These are phyloP conservation scores for Cladosporium sp. DNA, from an alignment of 2,329 filamentous ascomycete species.

Conservation along the genomic window DNA sequence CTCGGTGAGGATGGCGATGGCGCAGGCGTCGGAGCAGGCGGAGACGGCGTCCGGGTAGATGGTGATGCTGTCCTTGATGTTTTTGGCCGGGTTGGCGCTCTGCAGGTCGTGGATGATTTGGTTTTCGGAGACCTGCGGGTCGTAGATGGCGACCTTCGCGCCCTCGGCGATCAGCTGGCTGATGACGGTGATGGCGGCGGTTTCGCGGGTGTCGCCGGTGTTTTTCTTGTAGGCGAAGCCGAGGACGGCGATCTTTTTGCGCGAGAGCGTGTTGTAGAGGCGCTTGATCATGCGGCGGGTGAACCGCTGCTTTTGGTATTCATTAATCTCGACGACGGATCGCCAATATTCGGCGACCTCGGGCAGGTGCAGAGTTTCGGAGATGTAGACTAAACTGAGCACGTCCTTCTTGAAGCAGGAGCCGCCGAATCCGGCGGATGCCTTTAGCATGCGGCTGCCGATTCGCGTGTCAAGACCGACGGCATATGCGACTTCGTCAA, in stretches of 20 bases:
- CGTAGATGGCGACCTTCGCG: constrained; percentile 56
- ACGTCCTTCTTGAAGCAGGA: constrained; percentile 78
- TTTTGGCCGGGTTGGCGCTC: constrained; percentile 14
- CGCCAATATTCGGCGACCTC: constrained; percentile 72
- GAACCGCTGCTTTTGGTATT: constrained; percentile 65
- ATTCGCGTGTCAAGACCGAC: constrained; percentile 57
- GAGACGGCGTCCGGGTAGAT: constrained; percentile 25
- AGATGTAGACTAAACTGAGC: constrained; percentile 65
- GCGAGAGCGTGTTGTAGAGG: constrained; percentile 60
- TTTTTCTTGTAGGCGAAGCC: constrained; percentile 76
- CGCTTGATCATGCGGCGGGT: constrained; percentile 57
- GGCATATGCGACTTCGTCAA: constrained; percentile 58
- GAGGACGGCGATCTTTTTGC: constrained; percentile 64
- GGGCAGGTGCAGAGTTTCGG: constrained; percentile 59
- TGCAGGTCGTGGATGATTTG: constrained; percentile 27
- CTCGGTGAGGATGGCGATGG: constrained; percentile 27
- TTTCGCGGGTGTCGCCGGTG: constrained; percentile 67
- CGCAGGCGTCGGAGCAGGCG: constrained; percentile 25
- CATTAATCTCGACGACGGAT: constrained; percentile 66
- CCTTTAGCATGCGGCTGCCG: constrained; percentile 64
- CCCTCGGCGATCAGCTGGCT: constrained; percentile 56
- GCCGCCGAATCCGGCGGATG: constrained; percentile 69
- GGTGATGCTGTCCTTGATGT: constrained; percentile 20
- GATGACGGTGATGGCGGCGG: constrained; percentile 61
- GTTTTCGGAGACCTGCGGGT: constrained; percentile 43